Percentiles rank a stretch among this genome's conserved stretches.
Evolutionary conservation across 371 early-diverging fungal genomes (phyloP).

Genomic region (Batkoa obscura): DNA sequence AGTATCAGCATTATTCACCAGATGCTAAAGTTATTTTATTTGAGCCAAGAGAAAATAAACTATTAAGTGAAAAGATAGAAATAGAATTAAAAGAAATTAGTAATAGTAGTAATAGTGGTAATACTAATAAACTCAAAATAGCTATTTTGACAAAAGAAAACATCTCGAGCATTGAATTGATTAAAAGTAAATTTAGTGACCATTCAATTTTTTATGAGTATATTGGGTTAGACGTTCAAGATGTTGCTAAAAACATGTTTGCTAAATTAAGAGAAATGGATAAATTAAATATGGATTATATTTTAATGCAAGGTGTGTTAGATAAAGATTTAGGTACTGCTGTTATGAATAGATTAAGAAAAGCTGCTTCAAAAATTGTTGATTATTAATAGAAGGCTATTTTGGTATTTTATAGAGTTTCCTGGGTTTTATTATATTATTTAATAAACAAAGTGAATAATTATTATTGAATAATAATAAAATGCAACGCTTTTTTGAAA

Average conservation of each 20-base stretch:
- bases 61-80: not conserved
- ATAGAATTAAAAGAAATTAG: not conserved
- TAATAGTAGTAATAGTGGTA: not conserved
- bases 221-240: slow-evolving; percentile 24
- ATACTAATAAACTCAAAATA: not conserved
- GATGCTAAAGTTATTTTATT: slow-evolving; percentile 66
- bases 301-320: slow-evolving; percentile 76
- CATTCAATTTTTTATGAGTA: slow-evolving; percentile 14
- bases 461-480: too few relatives aligned
- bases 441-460: too few relatives aligned
- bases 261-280: slow-evolving; percentile 68
- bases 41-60: slow-evolving; percentile 13
- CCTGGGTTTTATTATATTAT: too few relatives aligned
- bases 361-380: too few relatives aligned
- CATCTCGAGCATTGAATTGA: too few relatives aligned
- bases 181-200: not conserved
- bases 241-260: slow-evolving; percentile 70
- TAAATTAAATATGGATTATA: slow-evolving; percentile 38
- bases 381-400: too few relatives aligned
- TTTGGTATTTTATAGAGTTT: too few relatives aligned
- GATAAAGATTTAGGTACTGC: slow-evolving; percentile 80
- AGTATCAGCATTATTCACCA: slow-evolving; percentile 98
- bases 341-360: slow-evolving; percentile 93
- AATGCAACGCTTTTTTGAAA: too few relatives aligned
- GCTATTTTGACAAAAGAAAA: not conserved